Conservation (phyloP, 257 asterid genomes). For the Handroanthus guayacan region DNA sequence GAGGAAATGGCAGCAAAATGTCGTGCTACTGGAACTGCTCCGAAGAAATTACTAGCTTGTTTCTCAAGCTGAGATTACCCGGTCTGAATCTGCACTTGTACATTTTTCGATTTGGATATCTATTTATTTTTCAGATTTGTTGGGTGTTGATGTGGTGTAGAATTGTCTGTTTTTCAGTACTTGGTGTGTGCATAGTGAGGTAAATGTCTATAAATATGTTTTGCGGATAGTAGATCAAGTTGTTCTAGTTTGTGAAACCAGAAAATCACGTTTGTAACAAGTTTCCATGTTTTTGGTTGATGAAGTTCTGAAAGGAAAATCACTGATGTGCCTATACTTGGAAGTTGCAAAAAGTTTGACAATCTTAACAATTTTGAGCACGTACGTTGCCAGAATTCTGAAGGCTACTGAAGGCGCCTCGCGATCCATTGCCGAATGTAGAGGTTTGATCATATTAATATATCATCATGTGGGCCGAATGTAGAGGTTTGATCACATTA, state of each 20-base stretch:
- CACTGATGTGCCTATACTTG: neutral
- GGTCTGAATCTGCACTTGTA: slow-evolving; percentile 45
- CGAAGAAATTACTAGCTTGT: slow-evolving; percentile 79
- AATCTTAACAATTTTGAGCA: neutral
- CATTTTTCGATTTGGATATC: slow-evolving; percentile 35
- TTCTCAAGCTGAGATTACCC: slow-evolving; percentile 52
- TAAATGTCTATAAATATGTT: slow-evolving; percentile 38
- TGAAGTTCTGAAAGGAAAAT: slow-evolving; percentile 3
- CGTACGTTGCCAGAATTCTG: no score
- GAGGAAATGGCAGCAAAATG: slow-evolving; percentile 89
- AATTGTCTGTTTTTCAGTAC: slow-evolving; percentile 41
- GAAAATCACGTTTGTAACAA: slow-evolving; percentile 27
- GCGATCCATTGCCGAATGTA: no score
- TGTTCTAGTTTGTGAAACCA: slow-evolving; percentile 27
- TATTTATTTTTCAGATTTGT: slow-evolving; percentile 40
- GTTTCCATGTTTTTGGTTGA: neutral
- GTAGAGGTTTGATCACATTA: no score
- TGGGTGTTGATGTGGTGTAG: slow-evolving; percentile 52
- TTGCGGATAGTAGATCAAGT: slow-evolving; percentile 8
- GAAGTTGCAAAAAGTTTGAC: neutral
- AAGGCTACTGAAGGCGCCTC: no score
- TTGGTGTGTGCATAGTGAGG: slow-evolving; percentile 56
- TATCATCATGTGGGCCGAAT: no score
- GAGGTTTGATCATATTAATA: no score
- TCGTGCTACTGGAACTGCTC: slow-evolving; percentile 88